These are phyloP conservation scores for Ciborinia camelliae DNA, from an alignment of 2,329 filamentous ascomycete genomes.

Conservation along the genomic window DNA sequence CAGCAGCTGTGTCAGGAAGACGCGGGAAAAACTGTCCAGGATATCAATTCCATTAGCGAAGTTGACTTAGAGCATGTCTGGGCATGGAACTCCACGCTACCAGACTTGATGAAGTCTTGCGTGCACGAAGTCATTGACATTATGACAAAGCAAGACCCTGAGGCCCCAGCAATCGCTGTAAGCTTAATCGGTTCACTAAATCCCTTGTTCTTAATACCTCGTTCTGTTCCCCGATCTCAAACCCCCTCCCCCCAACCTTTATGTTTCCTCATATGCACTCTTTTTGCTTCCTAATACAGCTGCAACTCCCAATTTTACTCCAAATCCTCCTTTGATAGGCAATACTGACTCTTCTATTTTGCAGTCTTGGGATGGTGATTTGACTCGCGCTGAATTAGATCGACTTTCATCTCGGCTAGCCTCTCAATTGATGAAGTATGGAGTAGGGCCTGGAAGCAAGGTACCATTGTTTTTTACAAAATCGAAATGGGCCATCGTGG, in stretches of 20 bases:
- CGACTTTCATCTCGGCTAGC: constrained; percentile 7
- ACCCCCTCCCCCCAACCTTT: no score
- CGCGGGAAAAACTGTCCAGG: not conserved
- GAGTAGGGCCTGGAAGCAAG: constrained; percentile 23
- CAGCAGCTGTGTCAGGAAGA: constrained; percentile 1
- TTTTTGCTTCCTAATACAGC: no score
- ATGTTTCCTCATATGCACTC: no score
- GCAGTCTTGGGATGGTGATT: constrained; percentile 14
- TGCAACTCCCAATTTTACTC: no score
- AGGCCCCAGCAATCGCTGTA: constrained; percentile 16
- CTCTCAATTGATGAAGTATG: constrained; percentile 20
- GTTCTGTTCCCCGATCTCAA: no score
- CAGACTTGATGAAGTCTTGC: constrained; percentile 17
- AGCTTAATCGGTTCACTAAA: no score
- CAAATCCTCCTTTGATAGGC: no score
- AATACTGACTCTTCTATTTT: no score
- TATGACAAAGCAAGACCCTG: constrained; percentile 16
- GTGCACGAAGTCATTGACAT: constrained; percentile 28
- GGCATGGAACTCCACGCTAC: constrained; percentile 24
- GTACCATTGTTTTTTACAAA: constrained; percentile 37
- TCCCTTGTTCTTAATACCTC: no score
- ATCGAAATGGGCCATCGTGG: constrained; percentile 32
- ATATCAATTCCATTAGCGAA: constrained; percentile 13
- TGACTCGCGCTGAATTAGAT: constrained; percentile 10
- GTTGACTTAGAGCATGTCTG: constrained; percentile 15